Base-by-base conservation (phyloP, 345 rosid species). In the Murraya paniculata region DNA sequence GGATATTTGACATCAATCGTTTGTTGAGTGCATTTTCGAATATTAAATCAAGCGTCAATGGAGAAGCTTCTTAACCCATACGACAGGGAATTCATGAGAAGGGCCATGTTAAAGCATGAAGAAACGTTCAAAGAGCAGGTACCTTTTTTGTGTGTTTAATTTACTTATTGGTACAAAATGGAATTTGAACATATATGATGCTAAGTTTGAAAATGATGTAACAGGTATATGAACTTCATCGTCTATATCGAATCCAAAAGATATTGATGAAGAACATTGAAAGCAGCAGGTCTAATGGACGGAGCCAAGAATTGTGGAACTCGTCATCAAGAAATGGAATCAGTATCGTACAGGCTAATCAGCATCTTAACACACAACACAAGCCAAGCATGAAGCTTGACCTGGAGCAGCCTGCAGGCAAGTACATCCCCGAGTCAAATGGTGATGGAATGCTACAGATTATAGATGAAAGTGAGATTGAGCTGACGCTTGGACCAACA, bases 71-170 rank as follows among this genome's bases (percentile, higher is more conserved):
- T 90, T 45, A 80, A 87, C 79, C 90, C 94, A 58, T 88, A 88
- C 81, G 97, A 92, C 61, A 91, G 88, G 88, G 96, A 94, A 76
- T 84, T 64, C 89, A 91, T 96, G 99, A 94, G 87, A 87, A 81
- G 88, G 94, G 97, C 95, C 81, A 96, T 96, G 88, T 82, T 96
- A 60, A 91, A 91, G 83, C 99, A 96, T 75, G 99, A 96, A 87
- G 90, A 96, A 89, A 96, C 97, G 55, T 96, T 96, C 89, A 96
- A 87, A 87, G 86, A 92, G 76, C 99, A 96, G 99, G 99, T 92
- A 77, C 7, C 31, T 76, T 76, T 2, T 56, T 25, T 24, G 45
- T 33, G 36, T 72, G 75, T 69, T 78, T 38, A 41, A 16, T 2
- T 25, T 25, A 4, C 45, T 50, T 67, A 59, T 45, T 35, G 36